Conservation (phyloP, 1,139 yeast species). For the Magnusiomyces paraingens region DNA sequence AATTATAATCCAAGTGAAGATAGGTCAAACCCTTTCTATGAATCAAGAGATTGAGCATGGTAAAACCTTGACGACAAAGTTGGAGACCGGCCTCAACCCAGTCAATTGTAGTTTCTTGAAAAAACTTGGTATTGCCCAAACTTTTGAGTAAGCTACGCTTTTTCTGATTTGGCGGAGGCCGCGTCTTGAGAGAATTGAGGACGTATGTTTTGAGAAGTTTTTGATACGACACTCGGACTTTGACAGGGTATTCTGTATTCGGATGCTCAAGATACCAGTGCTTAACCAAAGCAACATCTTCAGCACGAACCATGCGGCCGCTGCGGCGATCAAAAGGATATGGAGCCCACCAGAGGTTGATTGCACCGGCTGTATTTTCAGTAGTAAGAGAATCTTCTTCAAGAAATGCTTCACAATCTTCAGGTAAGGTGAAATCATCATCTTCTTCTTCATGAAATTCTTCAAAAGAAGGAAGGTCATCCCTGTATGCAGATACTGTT, state of each 20-base stretch:
- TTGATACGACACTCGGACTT: conserved; percentile 81
- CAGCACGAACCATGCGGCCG: conserved; percentile 71
- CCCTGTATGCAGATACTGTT: conserved; percentile 23
- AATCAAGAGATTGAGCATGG: conserved; percentile 82
- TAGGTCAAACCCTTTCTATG: conserved; percentile 91
- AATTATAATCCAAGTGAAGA: conserved; percentile 89
- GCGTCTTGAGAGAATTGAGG: conserved; percentile 52
- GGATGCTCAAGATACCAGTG: conserved; percentile 71
- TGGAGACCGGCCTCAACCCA: conserved; percentile 99
- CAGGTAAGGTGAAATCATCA: conserved; percentile 35
- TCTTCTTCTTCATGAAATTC: conserved; percentile 30
- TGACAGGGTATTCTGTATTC: conserved; percentile 49
- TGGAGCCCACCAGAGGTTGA: conserved; percentile 72
- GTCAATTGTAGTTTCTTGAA: conserved; percentile 86
- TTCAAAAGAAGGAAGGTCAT: conserved; percentile 22
- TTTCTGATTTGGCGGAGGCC: conserved; percentile 38
- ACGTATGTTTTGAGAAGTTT: conserved; percentile 72
- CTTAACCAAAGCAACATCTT: conserved; percentile 82
- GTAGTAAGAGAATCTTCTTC: conserved; percentile 40
- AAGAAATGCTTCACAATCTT: conserved; percentile 44
- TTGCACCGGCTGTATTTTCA: conserved; percentile 50
- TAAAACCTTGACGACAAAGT: conserved; percentile 87
- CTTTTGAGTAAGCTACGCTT: conserved; percentile 59
- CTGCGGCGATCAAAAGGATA: conserved; percentile 73
- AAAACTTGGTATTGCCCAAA: conserved; percentile 73